phyloP scores from a whole-genome alignment of 2,329 filamentous ascomycete species.

The Fusarium abutilonis region DNA sequence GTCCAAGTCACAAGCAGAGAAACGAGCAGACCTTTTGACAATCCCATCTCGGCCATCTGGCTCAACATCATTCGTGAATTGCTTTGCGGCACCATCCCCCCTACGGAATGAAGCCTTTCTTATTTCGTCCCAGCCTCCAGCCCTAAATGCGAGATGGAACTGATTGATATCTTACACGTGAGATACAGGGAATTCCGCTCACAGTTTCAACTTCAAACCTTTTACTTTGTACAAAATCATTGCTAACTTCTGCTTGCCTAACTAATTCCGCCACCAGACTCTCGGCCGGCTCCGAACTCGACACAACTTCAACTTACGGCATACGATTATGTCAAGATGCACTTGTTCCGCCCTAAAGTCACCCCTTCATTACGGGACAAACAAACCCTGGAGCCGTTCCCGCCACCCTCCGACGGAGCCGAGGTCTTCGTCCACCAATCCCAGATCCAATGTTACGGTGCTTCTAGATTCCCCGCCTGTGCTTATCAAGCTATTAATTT shows the following conservation, averaged over 20 bases:
- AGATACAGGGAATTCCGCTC: conserved; percentile 18
- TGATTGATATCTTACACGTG: conserved; percentile 35
- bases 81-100: conserved; percentile 41
- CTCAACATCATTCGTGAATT: conserved; percentile 43
- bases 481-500: conserved; percentile 33
- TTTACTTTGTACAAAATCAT: not conserved
- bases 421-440: conserved; percentile 42
- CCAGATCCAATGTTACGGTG: conserved; percentile 26
- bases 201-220: not conserved
- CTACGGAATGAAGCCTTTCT: conserved; percentile 44
- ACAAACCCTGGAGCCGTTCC: conserved; percentile 42
- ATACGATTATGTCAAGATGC: conserved; percentile 41
- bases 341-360: conserved; percentile 40
- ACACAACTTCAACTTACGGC: conserved; percentile 34
- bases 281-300: conserved; percentile 32
- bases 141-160: conserved; percentile 45
- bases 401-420: conserved; percentile 46
- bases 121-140: conserved; percentile 42
- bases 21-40: conserved; percentile 31
- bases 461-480: conserved; percentile 39
- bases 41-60: conserved; percentile 44
- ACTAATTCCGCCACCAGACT: conserved; percentile 15
- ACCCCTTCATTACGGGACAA: conserved; percentile 44
- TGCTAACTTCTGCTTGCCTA: conserved; percentile 2
- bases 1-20: conserved; percentile 28